Base-by-base conservation (phyloP, 139 green algal species). In the Picochlorum costavermella region DNA sequence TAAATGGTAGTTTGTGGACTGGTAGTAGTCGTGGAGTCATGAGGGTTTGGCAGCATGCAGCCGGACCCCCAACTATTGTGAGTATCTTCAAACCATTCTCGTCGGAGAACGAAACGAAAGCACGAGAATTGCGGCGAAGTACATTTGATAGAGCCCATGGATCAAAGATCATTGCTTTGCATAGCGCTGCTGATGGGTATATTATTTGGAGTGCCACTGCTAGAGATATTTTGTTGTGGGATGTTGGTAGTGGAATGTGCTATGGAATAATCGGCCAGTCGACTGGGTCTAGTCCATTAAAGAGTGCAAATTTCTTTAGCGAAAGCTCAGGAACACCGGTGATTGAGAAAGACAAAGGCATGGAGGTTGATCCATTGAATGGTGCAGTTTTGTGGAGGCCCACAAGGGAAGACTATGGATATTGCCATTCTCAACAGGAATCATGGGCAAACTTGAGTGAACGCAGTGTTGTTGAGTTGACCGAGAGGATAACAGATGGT, bases 1-100 rank as follows among this genome's bases (percentile, higher is more conserved):
- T 68, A 0, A 73, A 70, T 63, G 84, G 84, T n/a, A 76, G 87
- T 6, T 69, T 91, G 51, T 90, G 83, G 84, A 88, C 75, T 4
- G 84, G 69, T n/a, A 77, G 63, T 10, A 72, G 65, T 11, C 65
- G 66, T 6, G 84, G 84, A 37, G 64, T 69, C 43, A 49, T 91
- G 16, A 67, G 83, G 2, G 56, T 68, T 3, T 89, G 83, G 80
- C 17, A 31, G 11, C 30, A 44, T 25, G n/a, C 28, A 12, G n/a
- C 23, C 33, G 23, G 12, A 30, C 17, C 20, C 4, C 28, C 50
- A 59, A 40, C 33, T 12, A 40, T 40, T 40, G 33, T 40, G 33
- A 40, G 33, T 8, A 40, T 40, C 6, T 37, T 17, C 20, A 45
- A 61, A 29, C 14, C 40, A 23, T 23, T 25, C 9, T 30, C 16